Evolutionary conservation across 1,139 yeast species (phyloP), one percentile per base, ranked within the genome.

Genomic region (Wickerhamiella pararugosa): DNA sequence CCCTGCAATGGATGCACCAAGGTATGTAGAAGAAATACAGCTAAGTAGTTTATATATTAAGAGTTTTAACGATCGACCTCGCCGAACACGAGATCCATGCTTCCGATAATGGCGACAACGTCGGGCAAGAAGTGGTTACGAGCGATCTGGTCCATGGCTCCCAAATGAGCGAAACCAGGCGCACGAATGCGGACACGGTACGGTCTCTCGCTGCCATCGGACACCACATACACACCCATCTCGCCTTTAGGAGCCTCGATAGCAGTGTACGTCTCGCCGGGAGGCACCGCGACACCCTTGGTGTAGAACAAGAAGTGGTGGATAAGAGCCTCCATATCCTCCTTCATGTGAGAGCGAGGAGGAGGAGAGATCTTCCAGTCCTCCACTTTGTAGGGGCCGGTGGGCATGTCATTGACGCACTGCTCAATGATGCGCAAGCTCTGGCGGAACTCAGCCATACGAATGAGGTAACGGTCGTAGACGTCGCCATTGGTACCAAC

Each of bases 161-260:
- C 92, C 61, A 83, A 70, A 63, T 81, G 92, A 34, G 94, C 87
- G 61, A 83, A 83, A 40, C 94, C 94, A 42, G 94, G 94, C 21
- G 94, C 87, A 67, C 94, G 77, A 56, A 83, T 83, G 70, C 82
- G 83, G 70, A 94, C 82, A 66, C 87, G 75, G 67, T 83, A 83
- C 34, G 94, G 94, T 64, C 93, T 75, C 67, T 83, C 94, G 46
- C 80, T 66, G 44, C 94, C 94, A 62, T 83, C 94, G 51, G 87
- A 76, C 46, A 83, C 94, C 43, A 83, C 79, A 58, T 79, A 83
- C 45, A 82, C 93, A 48, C 81, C 94, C 93, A 83, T 81, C 65
- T 83, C 94, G 58, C 94, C 94, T 74, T 83, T 83, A 61, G 94
- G 94, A 32, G 94, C 94, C 66, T 83, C 94, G 52, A 83, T 83